A percentile compares a stretch with the other conserved stretches of the same genome.
Evolutionary conservation across 1,284 basidiomycete species (phyloP).

Genomic region (Tylopilus sp.): DNA sequence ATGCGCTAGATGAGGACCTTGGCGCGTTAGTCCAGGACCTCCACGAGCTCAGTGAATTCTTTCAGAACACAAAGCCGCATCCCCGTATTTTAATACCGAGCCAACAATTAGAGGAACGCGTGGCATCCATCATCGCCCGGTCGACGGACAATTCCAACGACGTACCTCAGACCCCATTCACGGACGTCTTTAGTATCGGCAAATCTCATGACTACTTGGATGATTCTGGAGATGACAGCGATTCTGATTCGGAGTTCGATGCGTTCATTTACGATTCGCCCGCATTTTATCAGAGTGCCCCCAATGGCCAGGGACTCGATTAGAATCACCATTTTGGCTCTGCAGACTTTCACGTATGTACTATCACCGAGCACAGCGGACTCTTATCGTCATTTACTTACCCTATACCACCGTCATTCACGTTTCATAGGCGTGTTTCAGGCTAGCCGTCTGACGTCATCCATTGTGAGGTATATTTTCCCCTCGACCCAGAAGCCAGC

Average conservation of each 20-base stretch:
- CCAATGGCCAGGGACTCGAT: constrained; percentile 39
- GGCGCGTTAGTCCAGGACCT: constrained; percentile 82
- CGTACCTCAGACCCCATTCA: constrained; percentile 69
- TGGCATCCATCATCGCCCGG: constrained; percentile 74
- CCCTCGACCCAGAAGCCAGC: constrained; percentile 6
- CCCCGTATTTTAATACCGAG: constrained; percentile 41
- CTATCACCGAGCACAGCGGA: neutral
- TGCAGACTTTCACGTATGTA: constrained; percentile 6
- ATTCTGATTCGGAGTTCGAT: constrained; percentile 59
- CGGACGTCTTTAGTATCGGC: constrained; percentile 67
- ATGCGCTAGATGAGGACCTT: constrained; percentile 57
- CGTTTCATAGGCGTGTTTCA: constrained; percentile 16
- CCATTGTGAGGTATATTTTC: constrained; percentile 3
- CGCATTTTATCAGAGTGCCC: constrained; percentile 37
- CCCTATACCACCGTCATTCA: neutral
- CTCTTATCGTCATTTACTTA: constrained; percentile 2
- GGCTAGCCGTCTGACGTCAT: constrained; percentile 21
- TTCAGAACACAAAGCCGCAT: constrained; percentile 50
- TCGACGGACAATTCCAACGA: constrained; percentile 52
- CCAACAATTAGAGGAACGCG: constrained; percentile 65
- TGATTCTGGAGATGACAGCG: constrained; percentile 49
- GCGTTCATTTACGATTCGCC: constrained; percentile 66
- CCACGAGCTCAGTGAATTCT: constrained; percentile 82
- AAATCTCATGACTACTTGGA: constrained; percentile 39
- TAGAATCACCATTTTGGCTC: constrained; percentile 15